phyloP scores from a whole-genome alignment of 768 basidiomycete genomes.

The Agaricus blazei region DNA sequence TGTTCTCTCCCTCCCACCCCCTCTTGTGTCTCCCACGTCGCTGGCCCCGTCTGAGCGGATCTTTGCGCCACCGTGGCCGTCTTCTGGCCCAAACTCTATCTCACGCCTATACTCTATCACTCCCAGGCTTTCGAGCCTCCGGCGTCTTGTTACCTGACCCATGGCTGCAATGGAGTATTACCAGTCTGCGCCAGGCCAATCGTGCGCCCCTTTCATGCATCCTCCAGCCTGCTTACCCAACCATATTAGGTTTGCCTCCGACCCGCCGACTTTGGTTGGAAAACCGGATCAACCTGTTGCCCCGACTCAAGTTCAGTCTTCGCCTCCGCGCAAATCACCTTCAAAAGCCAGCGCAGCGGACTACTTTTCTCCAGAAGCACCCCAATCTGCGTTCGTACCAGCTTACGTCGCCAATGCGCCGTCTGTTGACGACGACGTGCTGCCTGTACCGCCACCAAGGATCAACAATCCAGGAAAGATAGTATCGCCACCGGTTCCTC shows the following conservation, averaged over 20 bases:
- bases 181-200: slow-evolving; percentile 4
- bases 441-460: slow-evolving; percentile 5
- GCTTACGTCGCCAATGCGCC: neutral
- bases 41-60: neutral
- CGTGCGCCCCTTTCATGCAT: neutral
- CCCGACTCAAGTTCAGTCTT: neutral
- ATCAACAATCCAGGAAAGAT: neutral
- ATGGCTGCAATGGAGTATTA: slow-evolving; percentile 6
- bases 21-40: neutral
- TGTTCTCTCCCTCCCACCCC: neutral
- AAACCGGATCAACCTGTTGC: neutral
- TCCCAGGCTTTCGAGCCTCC: neutral
- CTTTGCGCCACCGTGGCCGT: neutral
- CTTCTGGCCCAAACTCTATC: neutral
- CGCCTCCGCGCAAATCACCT: neutral
- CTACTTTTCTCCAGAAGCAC: neutral
- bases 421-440: neutral
- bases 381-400: neutral
- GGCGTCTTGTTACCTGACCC: neutral
- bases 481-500: slow-evolving; percentile 1
- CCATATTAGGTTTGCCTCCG: neutral
- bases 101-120: neutral
- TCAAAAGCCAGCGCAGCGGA: neutral
- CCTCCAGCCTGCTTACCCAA: neutral
- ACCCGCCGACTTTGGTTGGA: neutral